phyloP scores from a whole-genome alignment of 352 stramenopile genomes.

The Phytophthora rubi region DNA sequence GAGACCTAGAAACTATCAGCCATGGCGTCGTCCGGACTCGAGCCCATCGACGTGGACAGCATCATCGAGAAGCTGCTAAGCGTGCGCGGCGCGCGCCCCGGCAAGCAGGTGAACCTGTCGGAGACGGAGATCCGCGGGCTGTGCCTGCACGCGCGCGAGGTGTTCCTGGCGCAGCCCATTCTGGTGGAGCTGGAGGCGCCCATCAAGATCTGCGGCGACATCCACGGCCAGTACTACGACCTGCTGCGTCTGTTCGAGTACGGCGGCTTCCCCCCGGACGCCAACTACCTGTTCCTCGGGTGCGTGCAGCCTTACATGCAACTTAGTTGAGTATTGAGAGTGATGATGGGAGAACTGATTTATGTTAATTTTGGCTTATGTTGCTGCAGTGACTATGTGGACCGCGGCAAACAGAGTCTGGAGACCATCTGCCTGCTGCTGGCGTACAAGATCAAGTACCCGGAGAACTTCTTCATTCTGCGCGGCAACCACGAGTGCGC shows the following conservation, averaged over 20 bases:
- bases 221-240: slow-evolving; percentile 99
- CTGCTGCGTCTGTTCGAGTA: slow-evolving; percentile 97
- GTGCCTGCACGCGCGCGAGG: slow-evolving; percentile 96
- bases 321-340: too few species aligned
- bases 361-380: slow-evolving; percentile 38
- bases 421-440: slow-evolving; percentile 98
- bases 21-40: slow-evolving; percentile 63
- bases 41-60: slow-evolving; percentile 84
- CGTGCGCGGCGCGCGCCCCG: slow-evolving; percentile 86
- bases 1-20: slow-evolving; percentile 16
- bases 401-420: slow-evolving; percentile 95
- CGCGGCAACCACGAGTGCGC: slow-evolving; percentile 99
- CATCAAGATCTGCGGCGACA: slow-evolving; percentile 98
- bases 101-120: slow-evolving; percentile 94
- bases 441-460: slow-evolving; percentile 99
- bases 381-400: slow-evolving; percentile 90
- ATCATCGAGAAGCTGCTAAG: slow-evolving; percentile 93
- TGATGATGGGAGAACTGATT: slow-evolving; percentile 36
- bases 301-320: slow-evolving; percentile 4
- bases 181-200: slow-evolving; percentile 98
- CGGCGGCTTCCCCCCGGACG: slow-evolving; percentile 89
- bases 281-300: slow-evolving; percentile 75
- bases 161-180: slow-evolving; percentile 99
- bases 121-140: slow-evolving; percentile 98
- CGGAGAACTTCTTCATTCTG: slow-evolving; percentile 98